These are phyloP conservation scores for Perilla frutescens DNA, from an alignment of 257 asterid species.

Conservation along the genomic window DNA sequence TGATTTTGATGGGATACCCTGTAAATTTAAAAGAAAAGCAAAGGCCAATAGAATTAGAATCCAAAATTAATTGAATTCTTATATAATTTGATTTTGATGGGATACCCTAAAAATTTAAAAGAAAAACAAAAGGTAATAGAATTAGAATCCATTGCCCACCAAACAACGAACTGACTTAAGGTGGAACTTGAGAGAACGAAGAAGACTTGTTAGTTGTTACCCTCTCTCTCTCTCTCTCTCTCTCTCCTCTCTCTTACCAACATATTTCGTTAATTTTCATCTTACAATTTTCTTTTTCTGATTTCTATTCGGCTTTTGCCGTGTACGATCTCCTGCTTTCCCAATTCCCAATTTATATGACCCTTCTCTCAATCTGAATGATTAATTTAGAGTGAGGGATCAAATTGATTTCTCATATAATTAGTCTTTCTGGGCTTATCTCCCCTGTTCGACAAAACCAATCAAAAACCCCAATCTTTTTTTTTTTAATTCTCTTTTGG, in stretches of 20 bases:
- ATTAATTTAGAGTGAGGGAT: constrained; percentile 17
- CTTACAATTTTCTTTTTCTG: background rate
- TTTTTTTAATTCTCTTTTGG: background rate
- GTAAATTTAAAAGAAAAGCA: too few species aligned
- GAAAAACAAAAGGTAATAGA: too few species aligned
- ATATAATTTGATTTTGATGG: too few species aligned
- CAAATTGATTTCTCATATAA: background rate
- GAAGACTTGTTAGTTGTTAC: background rate
- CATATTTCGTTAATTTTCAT: background rate
- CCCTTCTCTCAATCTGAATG: constrained; percentile 12
- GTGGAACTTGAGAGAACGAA: constrained; percentile 10
- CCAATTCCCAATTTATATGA: constrained; percentile 2
- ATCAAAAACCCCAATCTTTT: constrained; percentile 33
- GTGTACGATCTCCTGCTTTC: constrained; percentile 40
- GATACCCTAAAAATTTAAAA: too few species aligned
- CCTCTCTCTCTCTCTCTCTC: too few species aligned
- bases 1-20: too few species aligned
- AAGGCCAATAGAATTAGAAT: too few species aligned
- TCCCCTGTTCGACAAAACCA: constrained; percentile 36
- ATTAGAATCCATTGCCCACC: too few species aligned
- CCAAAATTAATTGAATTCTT: too few species aligned
- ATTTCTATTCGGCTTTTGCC: constrained; percentile 30
- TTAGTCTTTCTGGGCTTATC: background rate
- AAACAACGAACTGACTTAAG: too few species aligned
- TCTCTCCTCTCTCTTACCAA: background rate